Evolutionary conservation across 177 flowering plant species (phyloP).

Genomic region (Telopea speciosissima): DNA sequence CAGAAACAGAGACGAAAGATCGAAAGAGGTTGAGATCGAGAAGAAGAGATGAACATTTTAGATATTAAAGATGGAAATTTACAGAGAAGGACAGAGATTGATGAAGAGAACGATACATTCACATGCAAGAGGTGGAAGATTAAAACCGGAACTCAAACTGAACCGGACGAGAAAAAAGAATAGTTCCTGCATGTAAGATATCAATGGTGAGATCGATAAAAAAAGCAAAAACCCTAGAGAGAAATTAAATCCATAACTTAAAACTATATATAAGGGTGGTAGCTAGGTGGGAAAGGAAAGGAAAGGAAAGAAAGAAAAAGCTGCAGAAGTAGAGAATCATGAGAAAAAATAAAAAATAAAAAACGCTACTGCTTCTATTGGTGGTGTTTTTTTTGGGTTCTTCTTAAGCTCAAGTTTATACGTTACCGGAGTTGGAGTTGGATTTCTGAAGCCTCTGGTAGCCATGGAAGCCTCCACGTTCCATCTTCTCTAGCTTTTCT

Average conservation of each 20-base stretch:
- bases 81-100: background rate
- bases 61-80: background rate
- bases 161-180: background rate
- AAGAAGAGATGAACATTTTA: background rate
- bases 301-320: background rate
- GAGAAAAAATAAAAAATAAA: too few relatives aligned
- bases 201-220: background rate
- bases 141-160: background rate
- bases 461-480: conserved; percentile 52
- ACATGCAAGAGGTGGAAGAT: conserved; percentile 5
- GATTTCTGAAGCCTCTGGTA: conserved; percentile 29
- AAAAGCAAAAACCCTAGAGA: too few relatives aligned
- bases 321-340: too few relatives aligned
- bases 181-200: conserved; percentile 5
- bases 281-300: background rate
- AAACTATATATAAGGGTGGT: background rate
- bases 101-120: conserved; percentile 2
- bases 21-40: too few relatives aligned
- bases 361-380: background rate
- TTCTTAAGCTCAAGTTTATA: background rate
- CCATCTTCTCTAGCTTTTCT: conserved; percentile 37
- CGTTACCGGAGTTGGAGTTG: conserved; percentile 29
- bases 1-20: too few relatives aligned
- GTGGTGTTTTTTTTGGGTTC: background rate
- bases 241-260: background rate